phyloP scores from a whole-genome alignment of 345 rosid genomes.

The Nasturtium officinale region DNA sequence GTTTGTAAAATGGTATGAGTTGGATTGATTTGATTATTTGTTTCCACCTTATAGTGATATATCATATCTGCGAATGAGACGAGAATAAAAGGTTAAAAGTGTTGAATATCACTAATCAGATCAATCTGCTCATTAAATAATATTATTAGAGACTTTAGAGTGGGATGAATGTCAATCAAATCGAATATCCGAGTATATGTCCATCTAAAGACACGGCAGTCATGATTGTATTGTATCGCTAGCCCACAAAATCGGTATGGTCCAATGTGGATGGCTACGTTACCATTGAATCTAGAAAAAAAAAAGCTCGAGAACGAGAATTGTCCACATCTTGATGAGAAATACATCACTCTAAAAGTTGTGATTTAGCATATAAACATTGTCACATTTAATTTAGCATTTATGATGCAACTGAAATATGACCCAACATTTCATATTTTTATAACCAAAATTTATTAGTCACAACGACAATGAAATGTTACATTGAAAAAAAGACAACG shows the following conservation, averaged over 20 bases:
- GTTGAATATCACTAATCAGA: neutral
- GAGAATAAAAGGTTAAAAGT: neutral
- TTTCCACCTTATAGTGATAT: neutral
- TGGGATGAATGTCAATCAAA: neutral
- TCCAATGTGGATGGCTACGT: slow-evolving; percentile 11
- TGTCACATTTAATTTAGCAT: neutral
- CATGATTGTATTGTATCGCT: neutral
- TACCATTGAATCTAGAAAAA: neutral
- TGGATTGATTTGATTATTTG: neutral
- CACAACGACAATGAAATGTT: neutral
- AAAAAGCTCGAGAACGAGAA: neutral
- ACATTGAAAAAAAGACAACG: too few species aligned
- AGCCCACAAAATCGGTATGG: neutral
- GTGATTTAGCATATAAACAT: neutral
- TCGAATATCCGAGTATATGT: neutral
- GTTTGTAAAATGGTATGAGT: neutral
- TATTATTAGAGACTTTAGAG: neutral
- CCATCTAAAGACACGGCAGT: neutral
- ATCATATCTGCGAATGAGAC: neutral
- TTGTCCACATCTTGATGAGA: neutral
- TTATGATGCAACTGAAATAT: slow-evolving; percentile 6
- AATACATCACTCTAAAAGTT: slow-evolving; percentile 8
- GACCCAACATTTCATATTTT: neutral
- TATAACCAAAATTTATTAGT: neutral
- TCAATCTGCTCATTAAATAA: neutral